Evolutionary conservation across 108 stramenopile genomes (phyloP), one percentile per base, ranked within the genome.

Genomic region (Pseudonitzschia multiseries): DNA sequence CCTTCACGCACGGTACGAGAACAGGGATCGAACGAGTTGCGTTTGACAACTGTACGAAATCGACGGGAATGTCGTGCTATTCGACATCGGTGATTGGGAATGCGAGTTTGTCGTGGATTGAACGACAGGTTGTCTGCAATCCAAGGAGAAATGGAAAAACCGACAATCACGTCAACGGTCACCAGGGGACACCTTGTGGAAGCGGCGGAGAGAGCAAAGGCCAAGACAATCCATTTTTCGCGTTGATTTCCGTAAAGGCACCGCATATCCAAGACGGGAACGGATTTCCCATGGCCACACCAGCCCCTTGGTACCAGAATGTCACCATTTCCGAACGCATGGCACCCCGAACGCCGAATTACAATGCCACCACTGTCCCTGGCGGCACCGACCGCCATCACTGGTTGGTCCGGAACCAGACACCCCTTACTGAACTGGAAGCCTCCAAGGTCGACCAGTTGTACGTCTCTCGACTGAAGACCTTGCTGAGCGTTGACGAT

Each of bases 271-370:
- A 76, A 36, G 79, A 80, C 75, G 72, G 76, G n/a, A 57, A 64
- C 8, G 79, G 72, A 17, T 84, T 63, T 57, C 79, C 83, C 13
- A 21, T 41, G n/a, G 32, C 83, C 42, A 79, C 80, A 26, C 79
- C 83, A 40, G 79, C 83, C 15, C 83, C 83, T 0, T 81, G 83
- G 80, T 84, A 84, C 60, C 27, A 4, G 60, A 65, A 74, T 22
- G 36, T 65, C 20, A 69, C 68, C 8, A 71, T 77, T 21, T 28
- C 31, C 51, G 71, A 78, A 72, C 13, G n/a, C n/a, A 46, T 12
- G 0, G 83, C 81, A 28, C 80, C 80, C 1, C 43, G 80, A n/a
- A 82, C 70, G 46, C 81, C 83, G n/a, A 84, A 84, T 61, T 84
- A 81, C 74, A 82, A 84, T 62, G 60, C 50, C 48, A 59, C 31